These are phyloP conservation scores for Phaeoacremonium minimum DNA, from an alignment of 2,329 filamentous ascomycete genomes.

Conservation along the genomic window DNA sequence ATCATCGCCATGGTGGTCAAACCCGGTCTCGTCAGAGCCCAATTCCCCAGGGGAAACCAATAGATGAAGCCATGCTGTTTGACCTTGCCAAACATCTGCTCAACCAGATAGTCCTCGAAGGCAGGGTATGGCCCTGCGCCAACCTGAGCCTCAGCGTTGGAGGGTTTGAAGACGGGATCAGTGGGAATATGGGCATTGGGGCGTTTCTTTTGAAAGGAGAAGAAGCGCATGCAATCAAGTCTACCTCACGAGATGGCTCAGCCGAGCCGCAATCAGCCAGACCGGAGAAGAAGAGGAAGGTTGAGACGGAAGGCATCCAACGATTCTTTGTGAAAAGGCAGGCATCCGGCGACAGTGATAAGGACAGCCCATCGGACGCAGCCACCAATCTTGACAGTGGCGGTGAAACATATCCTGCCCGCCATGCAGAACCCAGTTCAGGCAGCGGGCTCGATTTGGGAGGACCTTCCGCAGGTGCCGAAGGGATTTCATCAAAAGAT, in stretches of 20 bases:
- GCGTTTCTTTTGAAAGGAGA: conserved; percentile 78
- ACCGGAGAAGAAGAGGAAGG: conserved; percentile 37
- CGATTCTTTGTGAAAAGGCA: conserved; percentile 47
- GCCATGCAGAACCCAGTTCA: conserved; percentile 3
- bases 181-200: conserved; percentile 80
- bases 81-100: conserved; percentile 73
- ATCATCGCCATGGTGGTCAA: conserved; percentile 72
- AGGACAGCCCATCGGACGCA: conserved; percentile 25
- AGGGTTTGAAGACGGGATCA: conserved; percentile 87
- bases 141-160: conserved; percentile 84
- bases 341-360: conserved; percentile 5
- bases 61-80: conserved; percentile 71
- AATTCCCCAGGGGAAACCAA: conserved; percentile 69
- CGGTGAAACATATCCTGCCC: conserved; percentile 15
- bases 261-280: conserved; percentile 20
- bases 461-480: conserved; percentile 11
- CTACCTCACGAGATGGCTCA: conserved; percentile 17
- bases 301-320: conserved; percentile 47
- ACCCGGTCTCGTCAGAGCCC: conserved; percentile 70
- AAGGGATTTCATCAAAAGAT: conserved; percentile 14
- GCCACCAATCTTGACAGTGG: conserved; percentile 14
- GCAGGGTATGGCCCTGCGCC: conserved; percentile 82
- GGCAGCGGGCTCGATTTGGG: conserved; percentile 5
- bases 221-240: conserved; percentile 53
- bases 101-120: conserved; percentile 72